A percentile compares a stretch with the other conserved stretches of the same genome.
These are phyloP conservation scores for Eucalyptus microcorys DNA, from an alignment of 345 rosid species.

Conservation along the genomic window DNA sequence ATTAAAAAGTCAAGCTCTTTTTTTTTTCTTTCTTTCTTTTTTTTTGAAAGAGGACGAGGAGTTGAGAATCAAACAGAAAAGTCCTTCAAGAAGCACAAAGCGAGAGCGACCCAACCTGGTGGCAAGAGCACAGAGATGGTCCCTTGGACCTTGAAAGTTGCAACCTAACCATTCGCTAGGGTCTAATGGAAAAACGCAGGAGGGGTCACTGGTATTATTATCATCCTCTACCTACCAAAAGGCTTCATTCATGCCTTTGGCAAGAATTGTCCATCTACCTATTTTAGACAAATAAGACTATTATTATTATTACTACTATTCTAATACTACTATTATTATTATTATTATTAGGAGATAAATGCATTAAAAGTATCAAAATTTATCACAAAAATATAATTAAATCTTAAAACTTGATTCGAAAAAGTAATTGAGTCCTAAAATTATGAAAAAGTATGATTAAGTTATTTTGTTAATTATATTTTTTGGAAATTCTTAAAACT, in stretches of 20 bases:
- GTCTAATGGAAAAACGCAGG: not conserved
- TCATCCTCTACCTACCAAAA: not conserved
- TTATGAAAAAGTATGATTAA: no score
- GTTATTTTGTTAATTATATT: no score
- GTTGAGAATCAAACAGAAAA: not conserved
- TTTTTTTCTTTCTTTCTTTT: not conserved
- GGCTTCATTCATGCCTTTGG: not conserved
- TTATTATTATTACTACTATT: not conserved
- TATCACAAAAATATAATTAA: no score
- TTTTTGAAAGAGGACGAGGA: not conserved
- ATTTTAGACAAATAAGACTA: not conserved
- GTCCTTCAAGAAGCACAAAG: not conserved
- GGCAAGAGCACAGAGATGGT: not conserved
- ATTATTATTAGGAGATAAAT: not conserved
- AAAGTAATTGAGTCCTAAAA: no score
- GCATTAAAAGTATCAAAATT: no score
- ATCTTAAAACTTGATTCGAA: fast-evolving
- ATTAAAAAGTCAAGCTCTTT: not conserved
- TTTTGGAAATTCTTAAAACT: fast-evolving
- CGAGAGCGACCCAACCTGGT: not conserved
- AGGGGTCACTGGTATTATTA: not conserved
- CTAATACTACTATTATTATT: not conserved
- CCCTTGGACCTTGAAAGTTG: not conserved
- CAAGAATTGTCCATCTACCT: not conserved
- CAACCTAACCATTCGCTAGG: not conserved